Evolutionary conservation across 1,284 basidiomycete genomes (phyloP), one percentile per base, ranked within the genome.

Genomic region (Trametes polyzona): DNA sequence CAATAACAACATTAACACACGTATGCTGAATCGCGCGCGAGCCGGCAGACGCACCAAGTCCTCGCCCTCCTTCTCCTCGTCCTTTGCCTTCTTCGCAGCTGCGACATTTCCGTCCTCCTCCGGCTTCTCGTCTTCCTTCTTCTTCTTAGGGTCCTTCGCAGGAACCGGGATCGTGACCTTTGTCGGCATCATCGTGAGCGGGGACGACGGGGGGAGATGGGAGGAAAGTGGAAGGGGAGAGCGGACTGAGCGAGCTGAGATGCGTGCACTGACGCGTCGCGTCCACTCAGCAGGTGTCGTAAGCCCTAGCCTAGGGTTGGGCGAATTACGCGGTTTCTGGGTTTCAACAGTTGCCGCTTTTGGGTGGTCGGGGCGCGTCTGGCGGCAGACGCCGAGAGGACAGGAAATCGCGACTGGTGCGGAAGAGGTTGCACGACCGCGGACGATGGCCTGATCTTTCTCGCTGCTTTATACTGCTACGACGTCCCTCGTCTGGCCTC

Each of bases 121-220:
- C 42, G 81, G 71, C 39, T 66, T 69, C 59, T 79, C 74, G 40
- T 82, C 78, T 21, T 57, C 40, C 61, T 86, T 81, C 73, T 87
- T 86, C 76, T 87, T 86, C 77, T 87, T 83, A 0, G 88, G 86
- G 67, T 93, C 91, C 53, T 91, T 80, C 9, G 90, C 82, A 1
- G 79, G 78, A 4, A 93, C 88, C 35, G 81, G 67, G 61, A 88
- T 83, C 27, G 71, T 71, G 61, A 83, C 78, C 57, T 83, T 81
- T 52, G 80, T 79, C 9, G 83, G 74, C 55, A 88, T 88, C 58
- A 40, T 60, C 47, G 24, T 32, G 44, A 39, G 41, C 24, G 48
- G 17, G 35, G 55, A 47, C 30, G 50, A 46, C 29, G 47, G 21
- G 23, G 36, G 42, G 52, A 39, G 40, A 52, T 30, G 49, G 24